Percentiles rank a stretch among this genome's conserved stretches.
These are phyloP conservation scores for Pseudogymnoascus sp. DNA, from an alignment of 2,329 filamentous ascomycete species.

Conservation along the genomic window DNA sequence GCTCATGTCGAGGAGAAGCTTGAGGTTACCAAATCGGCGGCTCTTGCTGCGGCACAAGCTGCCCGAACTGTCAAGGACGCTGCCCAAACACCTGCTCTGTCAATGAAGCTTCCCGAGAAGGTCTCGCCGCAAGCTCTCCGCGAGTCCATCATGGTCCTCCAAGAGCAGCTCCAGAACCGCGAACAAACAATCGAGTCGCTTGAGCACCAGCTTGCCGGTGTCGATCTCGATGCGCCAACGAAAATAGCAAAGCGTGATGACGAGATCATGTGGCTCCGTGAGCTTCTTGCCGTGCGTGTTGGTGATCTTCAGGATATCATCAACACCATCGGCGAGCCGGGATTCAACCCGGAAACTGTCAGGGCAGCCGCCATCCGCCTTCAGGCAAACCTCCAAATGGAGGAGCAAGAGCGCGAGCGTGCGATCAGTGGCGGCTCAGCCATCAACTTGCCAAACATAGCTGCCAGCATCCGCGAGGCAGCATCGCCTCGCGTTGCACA, in stretches of 20 bases:
- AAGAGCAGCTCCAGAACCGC: constrained; percentile 93
- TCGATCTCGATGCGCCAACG: constrained; percentile 69
- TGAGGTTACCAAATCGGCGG: constrained; percentile 81
- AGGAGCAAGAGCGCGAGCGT: constrained; percentile 89
- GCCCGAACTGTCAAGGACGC: constrained; percentile 43
- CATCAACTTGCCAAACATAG: constrained; percentile 66
- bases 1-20: constrained; percentile 83
- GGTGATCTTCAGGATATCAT: constrained; percentile 93
- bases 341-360: constrained; percentile 71
- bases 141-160: constrained; percentile 91
- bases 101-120: constrained; percentile 63
- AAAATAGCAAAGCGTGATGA: constrained; percentile 90
- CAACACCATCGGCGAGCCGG: constrained; percentile 64
- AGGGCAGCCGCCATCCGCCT: constrained; percentile 89
- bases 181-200: constrained; percentile 85
- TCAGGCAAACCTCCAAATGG: constrained; percentile 94
- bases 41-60: constrained; percentile 73
- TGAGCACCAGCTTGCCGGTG: constrained; percentile 60
- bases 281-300: constrained; percentile 82
- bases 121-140: constrained; percentile 91
- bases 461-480: constrained; percentile 63
- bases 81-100: constrained; percentile 30
- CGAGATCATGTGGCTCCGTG: constrained; percentile 90
- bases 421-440: constrained; percentile 65
- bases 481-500: constrained; percentile 79